Base-by-base conservation (phyloP, 164 flowering plant species). In the Kalanchoe fedtschenkoi region DNA sequence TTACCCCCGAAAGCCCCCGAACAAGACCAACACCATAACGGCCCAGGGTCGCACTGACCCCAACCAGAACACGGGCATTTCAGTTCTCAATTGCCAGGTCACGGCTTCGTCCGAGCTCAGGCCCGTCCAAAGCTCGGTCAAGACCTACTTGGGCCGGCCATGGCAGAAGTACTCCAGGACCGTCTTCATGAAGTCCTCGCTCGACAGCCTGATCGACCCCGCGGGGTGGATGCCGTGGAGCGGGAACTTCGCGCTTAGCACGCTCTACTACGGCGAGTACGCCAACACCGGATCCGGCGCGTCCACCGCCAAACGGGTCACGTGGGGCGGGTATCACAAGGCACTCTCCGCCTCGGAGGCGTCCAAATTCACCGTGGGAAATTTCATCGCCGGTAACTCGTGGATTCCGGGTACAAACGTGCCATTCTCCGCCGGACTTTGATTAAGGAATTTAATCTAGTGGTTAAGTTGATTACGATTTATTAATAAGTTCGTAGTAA, bases 51-150 rank as follows among this genome's bases (percentile, higher is more conserved):
- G 89, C 60, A 64, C 84, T 59, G 68, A 81, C 68, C 72, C 84
- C 3, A 82, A 84, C 66, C 89, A 81, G 41, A 81, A 75, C 76
- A 81, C 93, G 0, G 91, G 86, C 0, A 81, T 83, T 43, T 71
- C 80, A 1, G 74, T 88, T 65, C 85, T 80, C 62, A 71, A 78
- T 29, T 82, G 80, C 26, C 46, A 66, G 34, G 71, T 88, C 8
- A 55, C 74, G 0, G 78, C 90, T 0, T 71, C 80, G 4, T 54
- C 80, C 0, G 95, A 79, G 11, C 67, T 85, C 5, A 64, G 44
- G 28, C 65, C 84, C 2, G 73, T 73, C 29, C 68, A 64, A 22
- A 64, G 80, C 64, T 69, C 73, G 2, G 77, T 74, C 3, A 70
- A 68, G 47, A 73, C 85, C 0, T 83, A 65, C 61, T 66, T 83